These are phyloP conservation scores for Zygosaccharomyces lentus DNA, from an alignment of 805 yeast species.

Conservation along the genomic window DNA sequence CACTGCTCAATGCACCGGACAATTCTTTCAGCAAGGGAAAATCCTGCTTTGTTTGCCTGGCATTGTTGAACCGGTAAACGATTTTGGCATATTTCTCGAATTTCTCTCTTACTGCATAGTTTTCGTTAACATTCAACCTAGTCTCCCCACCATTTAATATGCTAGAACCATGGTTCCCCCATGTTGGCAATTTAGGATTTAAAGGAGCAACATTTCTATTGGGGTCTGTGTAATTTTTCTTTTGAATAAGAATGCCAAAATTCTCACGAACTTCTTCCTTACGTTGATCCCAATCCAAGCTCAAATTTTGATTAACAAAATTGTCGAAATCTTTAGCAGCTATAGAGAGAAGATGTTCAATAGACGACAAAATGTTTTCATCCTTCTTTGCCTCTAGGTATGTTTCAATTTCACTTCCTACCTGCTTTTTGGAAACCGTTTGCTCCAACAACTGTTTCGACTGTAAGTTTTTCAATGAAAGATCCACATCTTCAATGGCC, in stretches of 20 bases:
- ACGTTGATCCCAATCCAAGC: conserved; percentile 79
- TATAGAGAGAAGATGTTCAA: conserved; percentile 68
- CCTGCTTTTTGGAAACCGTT: conserved; percentile 16
- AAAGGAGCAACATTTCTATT: conserved; percentile 14
- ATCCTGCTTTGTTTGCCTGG: conserved; percentile 48
- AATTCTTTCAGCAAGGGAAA: conserved; percentile 60
- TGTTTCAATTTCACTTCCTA: conserved; percentile 48
- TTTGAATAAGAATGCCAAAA: conserved; percentile 52
- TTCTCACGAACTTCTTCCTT: conserved; percentile 69
- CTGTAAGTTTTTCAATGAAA: conserved; percentile 44
- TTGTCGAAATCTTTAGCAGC: conserved; percentile 82
- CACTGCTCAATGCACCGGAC: conserved; percentile 53
- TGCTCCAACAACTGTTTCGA: conserved; percentile 38
- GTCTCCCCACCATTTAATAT: conserved; percentile 32
- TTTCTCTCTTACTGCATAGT: conserved; percentile 43
- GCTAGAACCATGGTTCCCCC: conserved; percentile 33
- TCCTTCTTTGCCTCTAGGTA: conserved; percentile 69
- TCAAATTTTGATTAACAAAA: conserved; percentile 65
- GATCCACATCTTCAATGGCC: conserved; percentile 76
- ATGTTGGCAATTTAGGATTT: conserved; percentile 20
- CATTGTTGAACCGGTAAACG: conserved; percentile 64
- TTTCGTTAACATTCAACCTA: conserved; percentile 42
- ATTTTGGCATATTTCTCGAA: conserved; percentile 74
- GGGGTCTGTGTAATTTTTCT: conserved; percentile 16
- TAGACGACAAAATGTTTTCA: conserved; percentile 74